These are phyloP conservation scores for Acanthamoeba healyi DNA, from an alignment of 208 protist species.

Conservation along the genomic window DNA sequence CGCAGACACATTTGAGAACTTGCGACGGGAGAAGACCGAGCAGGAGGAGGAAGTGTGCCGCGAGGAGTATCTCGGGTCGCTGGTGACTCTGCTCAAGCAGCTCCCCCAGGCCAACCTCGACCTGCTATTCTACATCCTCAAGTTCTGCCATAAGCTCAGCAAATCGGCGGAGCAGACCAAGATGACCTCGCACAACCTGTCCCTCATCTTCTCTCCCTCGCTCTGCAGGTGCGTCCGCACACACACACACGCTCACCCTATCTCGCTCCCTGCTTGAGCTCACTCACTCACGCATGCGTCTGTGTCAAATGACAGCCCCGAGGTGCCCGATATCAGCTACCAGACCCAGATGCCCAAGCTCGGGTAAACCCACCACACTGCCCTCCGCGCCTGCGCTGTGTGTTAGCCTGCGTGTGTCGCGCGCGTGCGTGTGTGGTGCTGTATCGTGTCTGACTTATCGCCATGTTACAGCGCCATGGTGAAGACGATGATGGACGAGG, in stretches of 20 bases:
- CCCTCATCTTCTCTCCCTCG: conserved; percentile 21
- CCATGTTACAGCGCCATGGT: neutral
- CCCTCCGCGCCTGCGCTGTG: no score
- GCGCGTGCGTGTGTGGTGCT: neutral
- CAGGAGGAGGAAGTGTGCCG: neutral
- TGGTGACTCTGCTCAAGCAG: conserved; percentile 12
- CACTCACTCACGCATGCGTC: neutral
- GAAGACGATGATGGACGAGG: conserved; percentile 41
- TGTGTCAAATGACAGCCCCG: conserved; percentile 6
- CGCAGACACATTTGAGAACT: conserved; percentile 23
- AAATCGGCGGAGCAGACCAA: conserved; percentile 28
- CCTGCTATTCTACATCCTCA: conserved; percentile 1
- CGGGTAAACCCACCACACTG: no score
- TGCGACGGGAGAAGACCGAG: neutral
- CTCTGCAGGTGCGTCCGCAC: neutral
- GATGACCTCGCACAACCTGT: conserved; percentile 32
- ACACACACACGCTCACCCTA: neutral
- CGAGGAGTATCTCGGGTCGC: neutral
- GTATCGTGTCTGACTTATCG: neutral
- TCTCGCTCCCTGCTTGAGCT: neutral
- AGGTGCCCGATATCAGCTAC: conserved; percentile 12
- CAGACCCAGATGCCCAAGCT: conserved; percentile 44
- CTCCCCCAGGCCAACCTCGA: conserved; percentile 14
- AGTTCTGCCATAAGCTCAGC: conserved; percentile 35
- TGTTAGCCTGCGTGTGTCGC: no score